Conservation (phyloP, 1,284 basidiomycete genomes). For the Fomitopsis pinicola region DNA sequence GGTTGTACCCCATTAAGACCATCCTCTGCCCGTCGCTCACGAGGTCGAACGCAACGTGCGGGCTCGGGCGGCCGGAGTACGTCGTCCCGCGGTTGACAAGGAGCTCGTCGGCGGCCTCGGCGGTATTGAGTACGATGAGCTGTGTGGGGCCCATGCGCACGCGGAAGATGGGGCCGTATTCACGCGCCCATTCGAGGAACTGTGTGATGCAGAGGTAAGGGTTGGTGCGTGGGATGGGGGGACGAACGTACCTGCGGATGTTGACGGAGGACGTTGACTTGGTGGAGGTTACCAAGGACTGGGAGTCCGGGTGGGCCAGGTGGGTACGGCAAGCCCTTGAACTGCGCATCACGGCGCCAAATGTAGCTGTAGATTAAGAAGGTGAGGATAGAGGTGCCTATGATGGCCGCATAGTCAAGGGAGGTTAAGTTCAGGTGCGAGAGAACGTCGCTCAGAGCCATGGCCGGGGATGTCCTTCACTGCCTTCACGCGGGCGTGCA, state of each 20-base stretch:
- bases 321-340: not conserved
- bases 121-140: conserved; percentile 30
- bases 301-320: conserved; percentile 3
- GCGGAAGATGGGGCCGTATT: conserved; percentile 26
- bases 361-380: not conserved
- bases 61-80: conserved; percentile 21
- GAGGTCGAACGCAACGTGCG: conserved; percentile 27
- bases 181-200: conserved; percentile 26
- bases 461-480: not conserved
- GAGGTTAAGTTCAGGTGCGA: not conserved
- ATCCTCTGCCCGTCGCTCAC: conserved; percentile 26
- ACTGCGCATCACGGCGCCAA: not conserved
- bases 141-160: conserved; percentile 25
- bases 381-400: not conserved
- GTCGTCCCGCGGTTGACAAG: conserved; percentile 26
- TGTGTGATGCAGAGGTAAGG: not conserved
- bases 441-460: not conserved
- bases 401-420: not conserved
- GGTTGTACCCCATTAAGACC: conserved; percentile 25
- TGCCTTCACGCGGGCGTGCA: not conserved
- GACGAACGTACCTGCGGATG: not conserved
- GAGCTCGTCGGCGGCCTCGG: conserved; percentile 28
- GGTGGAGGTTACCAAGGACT: conserved; percentile 6
- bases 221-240: no score
- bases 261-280: not conserved